Percentiles rank a stretch among this genome's conserved stretches.
These are phyloP conservation scores for Beauveria rudraprayagi DNA, from an alignment of 2,329 filamentous ascomycete genomes.

Conservation along the genomic window DNA sequence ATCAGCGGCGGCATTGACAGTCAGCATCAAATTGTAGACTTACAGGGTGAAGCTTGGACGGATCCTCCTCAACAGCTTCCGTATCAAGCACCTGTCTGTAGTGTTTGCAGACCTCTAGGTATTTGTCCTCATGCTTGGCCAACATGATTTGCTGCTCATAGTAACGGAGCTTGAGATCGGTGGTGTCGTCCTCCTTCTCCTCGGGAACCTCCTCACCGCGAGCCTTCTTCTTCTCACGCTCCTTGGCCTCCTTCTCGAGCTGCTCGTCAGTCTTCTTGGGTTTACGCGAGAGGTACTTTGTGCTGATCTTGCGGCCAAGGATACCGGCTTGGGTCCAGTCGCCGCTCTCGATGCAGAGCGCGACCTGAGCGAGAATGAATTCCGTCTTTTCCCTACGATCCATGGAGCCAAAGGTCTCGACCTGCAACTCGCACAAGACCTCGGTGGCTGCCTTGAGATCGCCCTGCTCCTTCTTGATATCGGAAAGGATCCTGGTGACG, in stretches of 20 bases:
- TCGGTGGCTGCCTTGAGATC: conserved; percentile 86
- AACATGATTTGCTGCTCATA: conserved; percentile 96
- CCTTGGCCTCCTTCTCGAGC: conserved; percentile 83
- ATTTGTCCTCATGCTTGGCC: conserved; percentile 95
- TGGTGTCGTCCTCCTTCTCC: conserved; percentile 79
- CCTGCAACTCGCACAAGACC: conserved; percentile 92
- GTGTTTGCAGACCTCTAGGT: conserved; percentile 95
- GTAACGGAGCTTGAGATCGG: conserved; percentile 89
- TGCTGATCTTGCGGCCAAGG: conserved; percentile 93
- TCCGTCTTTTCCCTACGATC: conserved; percentile 95
- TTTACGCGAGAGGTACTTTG: conserved; percentile 80
- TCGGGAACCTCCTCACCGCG: conserved; percentile 71
- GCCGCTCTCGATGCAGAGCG: conserved; percentile 86
- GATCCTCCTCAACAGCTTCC: conserved; percentile 85
- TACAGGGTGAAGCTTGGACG: conserved; percentile 77
- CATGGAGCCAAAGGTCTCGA: conserved; percentile 99
- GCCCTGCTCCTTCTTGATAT: conserved; percentile 95
- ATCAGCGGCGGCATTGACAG: conserved; percentile 14
- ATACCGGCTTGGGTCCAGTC: conserved; percentile 97
- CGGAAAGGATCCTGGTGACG: conserved; percentile 86
- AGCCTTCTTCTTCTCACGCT: conserved; percentile 76
- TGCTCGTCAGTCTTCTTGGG: conserved; percentile 85
- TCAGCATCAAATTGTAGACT: conserved; percentile 24
- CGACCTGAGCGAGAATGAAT: conserved; percentile 93
- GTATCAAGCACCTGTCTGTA: conserved; percentile 96